Percentiles rank a stretch among this genome's conserved stretches.
Evolutionary conservation across 805 yeast genomes (phyloP).

Genomic region (Schwanniomyces sp.): DNA sequence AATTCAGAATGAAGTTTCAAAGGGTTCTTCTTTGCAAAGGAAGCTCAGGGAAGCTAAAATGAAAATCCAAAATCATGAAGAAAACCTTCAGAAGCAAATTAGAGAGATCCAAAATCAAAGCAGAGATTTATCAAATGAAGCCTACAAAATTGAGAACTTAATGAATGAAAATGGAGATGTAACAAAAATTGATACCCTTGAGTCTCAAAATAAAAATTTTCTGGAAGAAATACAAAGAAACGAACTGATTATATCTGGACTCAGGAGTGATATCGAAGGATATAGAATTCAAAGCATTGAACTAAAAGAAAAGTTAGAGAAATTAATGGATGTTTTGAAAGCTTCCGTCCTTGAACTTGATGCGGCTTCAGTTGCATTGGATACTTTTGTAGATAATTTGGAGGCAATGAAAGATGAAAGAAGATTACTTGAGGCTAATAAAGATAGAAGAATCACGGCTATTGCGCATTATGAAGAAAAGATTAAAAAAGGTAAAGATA

Average conservation of each 20-base stretch:
- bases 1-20: slow-evolving; percentile 13
- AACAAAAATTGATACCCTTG: slow-evolving; percentile 37
- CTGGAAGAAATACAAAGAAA: slow-evolving; percentile 25
- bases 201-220: slow-evolving; percentile 29
- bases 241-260: slow-evolving; percentile 27
- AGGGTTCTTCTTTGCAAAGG: slow-evolving; percentile 11
- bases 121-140: slow-evolving; percentile 16
- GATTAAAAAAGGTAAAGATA: slow-evolving; percentile 12
- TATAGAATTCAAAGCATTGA: slow-evolving; percentile 7
- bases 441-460: slow-evolving; percentile 8
- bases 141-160: slow-evolving; percentile 34
- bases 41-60: slow-evolving; percentile 13
- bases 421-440: slow-evolving; percentile 10
- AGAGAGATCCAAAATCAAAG: slow-evolving; percentile 6
- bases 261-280: slow-evolving; percentile 20
- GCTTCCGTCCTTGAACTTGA: slow-evolving; percentile 18
- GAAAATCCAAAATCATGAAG: slow-evolving; percentile 11
- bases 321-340: slow-evolving; percentile 9
- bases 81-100: slow-evolving; percentile 12
- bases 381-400: slow-evolving; percentile 13
- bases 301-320: slow-evolving; percentile 3
- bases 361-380: slow-evolving; percentile 8
- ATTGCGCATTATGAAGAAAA: slow-evolving; percentile 9
- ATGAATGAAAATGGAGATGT: slow-evolving; percentile 47
- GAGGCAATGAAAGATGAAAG: slow-evolving; percentile 10